A percentile compares a stretch with the other conserved stretches of the same genome.
Evolutionary conservation across 129 eudicot genomes (phyloP).

Genomic region (Helianthus tuberosus): DNA sequence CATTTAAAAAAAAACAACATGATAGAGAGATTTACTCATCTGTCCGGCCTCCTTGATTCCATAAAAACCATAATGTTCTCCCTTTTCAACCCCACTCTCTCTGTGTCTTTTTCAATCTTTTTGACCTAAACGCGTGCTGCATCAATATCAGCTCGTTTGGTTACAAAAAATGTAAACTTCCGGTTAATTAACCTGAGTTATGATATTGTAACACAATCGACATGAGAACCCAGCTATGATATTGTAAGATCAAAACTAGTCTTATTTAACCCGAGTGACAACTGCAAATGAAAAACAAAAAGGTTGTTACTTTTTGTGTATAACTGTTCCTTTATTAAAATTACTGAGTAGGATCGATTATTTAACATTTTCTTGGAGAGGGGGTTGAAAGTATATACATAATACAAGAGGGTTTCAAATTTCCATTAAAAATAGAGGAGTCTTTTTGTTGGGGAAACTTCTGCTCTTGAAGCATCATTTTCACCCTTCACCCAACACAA

Average conservation of each 20-base stretch:
- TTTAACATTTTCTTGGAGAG: too few species aligned
- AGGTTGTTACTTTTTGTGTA: too few species aligned
- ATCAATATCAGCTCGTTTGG: conserved; percentile 8
- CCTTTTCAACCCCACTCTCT: conserved; percentile 16
- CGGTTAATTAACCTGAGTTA: neutral
- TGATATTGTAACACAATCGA: too few species aligned
- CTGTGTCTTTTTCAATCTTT: conserved; percentile 26
- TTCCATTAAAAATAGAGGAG: neutral
- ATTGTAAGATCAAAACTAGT: too few species aligned
- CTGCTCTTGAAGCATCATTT: conserved; percentile 36
- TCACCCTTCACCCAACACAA: conserved; percentile 37
- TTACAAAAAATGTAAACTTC: neutral
- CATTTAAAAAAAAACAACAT: conserved; percentile 22
- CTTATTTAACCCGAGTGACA: too few species aligned
- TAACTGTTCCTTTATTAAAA: too few species aligned
- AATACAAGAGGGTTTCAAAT: neutral
- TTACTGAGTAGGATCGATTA: too few species aligned
- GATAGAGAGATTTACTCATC: conserved; percentile 20
- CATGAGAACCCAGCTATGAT: too few species aligned
- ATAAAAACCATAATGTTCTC: conserved; percentile 28
- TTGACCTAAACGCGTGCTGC: conserved; percentile 40
- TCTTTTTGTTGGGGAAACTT: conserved; percentile 24
- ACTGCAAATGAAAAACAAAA: too few species aligned
- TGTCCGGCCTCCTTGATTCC: conserved; percentile 30
- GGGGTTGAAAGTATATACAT: too few species aligned